Evolutionary conservation across 176 grass and related monocot species (phyloP).

Genomic region (Zoysia japonica): DNA sequence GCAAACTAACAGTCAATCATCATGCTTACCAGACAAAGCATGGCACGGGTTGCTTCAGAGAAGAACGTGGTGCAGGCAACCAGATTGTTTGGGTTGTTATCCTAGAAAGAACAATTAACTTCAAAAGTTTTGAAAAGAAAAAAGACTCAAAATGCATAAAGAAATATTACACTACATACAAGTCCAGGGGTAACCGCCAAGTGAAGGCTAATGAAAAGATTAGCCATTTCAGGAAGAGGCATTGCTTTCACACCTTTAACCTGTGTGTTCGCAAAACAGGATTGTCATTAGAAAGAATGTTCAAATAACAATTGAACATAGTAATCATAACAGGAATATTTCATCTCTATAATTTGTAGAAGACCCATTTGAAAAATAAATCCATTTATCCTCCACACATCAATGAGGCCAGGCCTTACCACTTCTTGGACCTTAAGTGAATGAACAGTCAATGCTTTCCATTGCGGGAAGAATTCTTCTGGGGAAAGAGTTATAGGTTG

Average conservation of each 20-base stretch:
- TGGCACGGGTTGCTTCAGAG: conserved; percentile 74
- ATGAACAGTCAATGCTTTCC: conserved; percentile 85
- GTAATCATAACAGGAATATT: conserved; percentile 1
- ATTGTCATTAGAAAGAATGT: conserved; percentile 26
- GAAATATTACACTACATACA: conserved; percentile 53
- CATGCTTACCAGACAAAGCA: conserved; percentile 92
- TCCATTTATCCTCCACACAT: conserved; percentile 16
- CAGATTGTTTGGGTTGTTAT: conserved; percentile 94
- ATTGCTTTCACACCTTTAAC: conserved; percentile 91
- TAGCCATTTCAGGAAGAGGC: conserved; percentile 79
- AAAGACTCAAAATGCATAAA: conserved; percentile 8
- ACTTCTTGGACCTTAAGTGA: conserved; percentile 97
- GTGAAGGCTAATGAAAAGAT: conserved; percentile 78
- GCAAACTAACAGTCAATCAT: conserved; percentile 16
- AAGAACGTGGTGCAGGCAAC: conserved; percentile 85
- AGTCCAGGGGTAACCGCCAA: conserved; percentile 85
- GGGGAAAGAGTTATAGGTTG: conserved; percentile 78
- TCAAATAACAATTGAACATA: conserved; percentile 20
- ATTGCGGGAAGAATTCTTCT: conserved; percentile 94
- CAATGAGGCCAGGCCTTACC: conserved; percentile 51
- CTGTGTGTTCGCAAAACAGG: conserved; percentile 50
- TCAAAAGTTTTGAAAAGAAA: conserved; percentile 42
- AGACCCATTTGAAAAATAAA: not conserved
- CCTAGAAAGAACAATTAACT: conserved; percentile 51
- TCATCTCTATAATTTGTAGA: conserved; percentile 17